Evolutionary conservation across 495 filamentous ascomycete species (phyloP), one percentile per base, ranked within the genome.

Genomic region (Pyrenopolyporus hunteri): DNA sequence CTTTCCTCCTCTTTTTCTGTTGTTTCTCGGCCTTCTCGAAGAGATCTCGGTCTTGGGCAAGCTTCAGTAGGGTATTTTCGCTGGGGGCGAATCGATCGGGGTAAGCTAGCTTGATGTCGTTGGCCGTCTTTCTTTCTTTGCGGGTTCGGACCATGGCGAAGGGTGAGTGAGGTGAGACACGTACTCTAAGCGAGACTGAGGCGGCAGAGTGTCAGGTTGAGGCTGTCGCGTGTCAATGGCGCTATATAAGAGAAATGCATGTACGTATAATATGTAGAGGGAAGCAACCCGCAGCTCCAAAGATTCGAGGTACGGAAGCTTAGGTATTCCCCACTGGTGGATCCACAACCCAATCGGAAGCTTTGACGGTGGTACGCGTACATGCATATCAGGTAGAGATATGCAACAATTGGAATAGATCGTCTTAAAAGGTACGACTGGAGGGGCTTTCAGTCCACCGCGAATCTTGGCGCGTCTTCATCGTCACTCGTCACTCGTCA

Each of bases 51-150:
- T 88, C 78, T 13, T 86, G 78, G 39, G 87, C 87, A 13, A 90
- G 47, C 39, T 89, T 77, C 11, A 89, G 76, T 23, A 91, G 76
- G 0, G 88, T 90, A 57, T 83, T 76, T 44, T 80, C 73, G 37
- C 74, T 80, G 17, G 79, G 81, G n/a, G 65, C 76, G 20, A 74
- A 78, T 47, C 84, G 79, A 66, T 89, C 83, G 25, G 87, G 85
- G 10, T 87, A 81, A 31, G 69, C 68, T 25, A 89, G 81, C 47
- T 82, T 81, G 70, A 89, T 75, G 39, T 81, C 73, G 29, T 72
- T 70, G 35, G 68, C 74, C 19, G 75, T 73, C 46, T 82, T 74
- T 74, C 71, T 73, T 66, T 82, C 78, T 69, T 71, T 79, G 48
- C 75, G 75, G 59, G 73, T 78, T 53, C 71, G 72, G 16, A 77